phyloP scores from a whole-genome alignment of 2,329 filamentous ascomycete genomes.

The Epicoccum nigrum region DNA sequence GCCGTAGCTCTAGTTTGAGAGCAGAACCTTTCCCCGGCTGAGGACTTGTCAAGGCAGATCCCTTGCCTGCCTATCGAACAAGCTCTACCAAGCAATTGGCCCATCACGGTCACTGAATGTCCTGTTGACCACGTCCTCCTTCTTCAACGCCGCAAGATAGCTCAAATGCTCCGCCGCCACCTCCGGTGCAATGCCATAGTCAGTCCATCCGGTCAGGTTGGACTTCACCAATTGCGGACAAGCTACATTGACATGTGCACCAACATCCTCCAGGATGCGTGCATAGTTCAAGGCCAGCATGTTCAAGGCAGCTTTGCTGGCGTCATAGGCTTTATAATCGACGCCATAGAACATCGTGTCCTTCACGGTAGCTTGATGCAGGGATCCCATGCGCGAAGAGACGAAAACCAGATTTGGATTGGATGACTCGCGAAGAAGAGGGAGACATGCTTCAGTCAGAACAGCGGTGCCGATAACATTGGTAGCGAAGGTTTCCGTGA shows the following conservation, averaged over 20 bases:
- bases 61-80: no score
- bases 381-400: neutral
- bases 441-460: slow-evolving; percentile 10
- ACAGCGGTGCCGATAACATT: slow-evolving; percentile 1
- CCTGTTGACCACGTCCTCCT: neutral
- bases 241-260: neutral
- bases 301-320: slow-evolving; percentile 39
- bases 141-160: neutral
- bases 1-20: neutral
- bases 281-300: slow-evolving; percentile 25
- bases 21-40: neutral
- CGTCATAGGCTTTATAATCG: slow-evolving; percentile 6
- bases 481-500: neutral
- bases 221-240: neutral
- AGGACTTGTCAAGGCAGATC: no score
- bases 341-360: slow-evolving; percentile 7
- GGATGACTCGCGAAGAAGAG: neutral
- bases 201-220: neutral
- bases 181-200: neutral
- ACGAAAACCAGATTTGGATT: neutral
- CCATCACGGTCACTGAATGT: neutral
- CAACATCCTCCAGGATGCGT: neutral
- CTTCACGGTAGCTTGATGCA: neutral
- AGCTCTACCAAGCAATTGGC: neutral
- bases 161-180: neutral